Conservation (phyloP, 106 monocot genomes). For the Agapanthus africanus region DNA sequence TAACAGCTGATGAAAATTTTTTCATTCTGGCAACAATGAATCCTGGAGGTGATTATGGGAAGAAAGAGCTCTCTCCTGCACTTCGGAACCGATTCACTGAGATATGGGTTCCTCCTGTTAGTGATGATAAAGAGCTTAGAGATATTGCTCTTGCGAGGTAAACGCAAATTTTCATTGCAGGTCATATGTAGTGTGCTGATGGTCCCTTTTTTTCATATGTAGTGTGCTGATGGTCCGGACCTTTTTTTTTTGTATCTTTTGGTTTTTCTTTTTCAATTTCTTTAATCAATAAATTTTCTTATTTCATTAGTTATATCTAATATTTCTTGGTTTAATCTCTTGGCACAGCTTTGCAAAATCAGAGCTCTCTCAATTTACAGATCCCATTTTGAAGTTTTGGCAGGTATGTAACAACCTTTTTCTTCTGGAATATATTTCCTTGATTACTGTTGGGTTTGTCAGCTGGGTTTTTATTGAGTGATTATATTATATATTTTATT, state of each 20-base stretch:
- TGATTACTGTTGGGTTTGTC: not conserved
- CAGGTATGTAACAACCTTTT: slow-evolving; percentile 40
- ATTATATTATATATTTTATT: not conserved
- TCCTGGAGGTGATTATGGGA: slow-evolving; percentile 98
- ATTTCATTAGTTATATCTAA: not conserved
- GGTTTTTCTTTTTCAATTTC: not conserved
- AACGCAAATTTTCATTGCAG: not conserved
- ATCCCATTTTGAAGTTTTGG: slow-evolving; percentile 74
- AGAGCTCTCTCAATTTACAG: slow-evolving; percentile 32
- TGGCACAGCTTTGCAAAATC: slow-evolving; percentile 40
- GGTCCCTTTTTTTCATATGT: no score
- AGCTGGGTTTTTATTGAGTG: not conserved
- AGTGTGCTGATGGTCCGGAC: no score
- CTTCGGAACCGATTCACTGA: slow-evolving; percentile 91
- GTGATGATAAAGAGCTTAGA: slow-evolving; percentile 55
- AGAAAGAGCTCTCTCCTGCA: slow-evolving; percentile 93
- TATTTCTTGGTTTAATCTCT: not conserved
- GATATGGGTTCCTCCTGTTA: slow-evolving; percentile 88
- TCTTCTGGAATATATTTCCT: not conserved
- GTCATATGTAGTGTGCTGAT: not conserved
- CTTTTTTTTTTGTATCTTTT: slow-evolving; percentile 7
- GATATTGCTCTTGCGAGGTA: slow-evolving; percentile 57
- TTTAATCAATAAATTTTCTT: slow-evolving; percentile 2
- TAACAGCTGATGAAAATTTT: slow-evolving; percentile 69
- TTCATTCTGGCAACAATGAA: slow-evolving; percentile 95